Percentiles rank a stretch among this genome's conserved stretches.
Conservation (phyloP, 768 basidiomycete genomes). For the Naganishia onofrii region DNA sequence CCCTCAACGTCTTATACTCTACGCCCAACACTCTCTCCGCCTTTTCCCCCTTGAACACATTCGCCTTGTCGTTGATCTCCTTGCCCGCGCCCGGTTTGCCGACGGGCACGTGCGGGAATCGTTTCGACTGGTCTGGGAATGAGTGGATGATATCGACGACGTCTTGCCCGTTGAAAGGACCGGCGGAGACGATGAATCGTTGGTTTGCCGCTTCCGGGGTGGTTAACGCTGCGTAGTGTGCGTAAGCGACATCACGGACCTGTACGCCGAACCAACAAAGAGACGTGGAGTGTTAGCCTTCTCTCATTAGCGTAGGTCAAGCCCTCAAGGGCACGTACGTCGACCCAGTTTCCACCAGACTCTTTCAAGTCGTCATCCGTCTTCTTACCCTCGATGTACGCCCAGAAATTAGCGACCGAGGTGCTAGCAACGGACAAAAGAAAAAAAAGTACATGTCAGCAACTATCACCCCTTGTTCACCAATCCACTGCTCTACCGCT, state of each 20-base stretch:
- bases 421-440: constrained; percentile 6
- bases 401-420: constrained; percentile 39
- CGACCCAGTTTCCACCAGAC: constrained; percentile 42
- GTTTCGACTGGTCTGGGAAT: constrained; percentile 39
- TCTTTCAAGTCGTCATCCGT: constrained; percentile 44
- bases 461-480: neutral
- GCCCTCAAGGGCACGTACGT: constrained; percentile 37
- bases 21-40: constrained; percentile 40
- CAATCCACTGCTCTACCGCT: too few relatives aligned
- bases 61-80: constrained; percentile 36
- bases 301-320: too few relatives aligned
- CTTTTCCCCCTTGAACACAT: constrained; percentile 40
- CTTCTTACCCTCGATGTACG: constrained; percentile 45
- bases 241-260: constrained; percentile 61
- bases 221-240: constrained; percentile 60
- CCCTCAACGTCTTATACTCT: constrained; percentile 37
- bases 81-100: constrained; percentile 36
- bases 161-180: constrained; percentile 47
- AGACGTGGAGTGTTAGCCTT: too few relatives aligned
- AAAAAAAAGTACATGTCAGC: neutral
- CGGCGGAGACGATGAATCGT: constrained; percentile 59
- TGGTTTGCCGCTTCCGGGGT: constrained; percentile 60
- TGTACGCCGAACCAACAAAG: too few relatives aligned
- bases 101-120: constrained; percentile 35
- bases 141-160: constrained; percentile 37